Evolutionary conservation across 805 yeast species (phyloP).

Genomic region (Candida silvicultrix): DNA sequence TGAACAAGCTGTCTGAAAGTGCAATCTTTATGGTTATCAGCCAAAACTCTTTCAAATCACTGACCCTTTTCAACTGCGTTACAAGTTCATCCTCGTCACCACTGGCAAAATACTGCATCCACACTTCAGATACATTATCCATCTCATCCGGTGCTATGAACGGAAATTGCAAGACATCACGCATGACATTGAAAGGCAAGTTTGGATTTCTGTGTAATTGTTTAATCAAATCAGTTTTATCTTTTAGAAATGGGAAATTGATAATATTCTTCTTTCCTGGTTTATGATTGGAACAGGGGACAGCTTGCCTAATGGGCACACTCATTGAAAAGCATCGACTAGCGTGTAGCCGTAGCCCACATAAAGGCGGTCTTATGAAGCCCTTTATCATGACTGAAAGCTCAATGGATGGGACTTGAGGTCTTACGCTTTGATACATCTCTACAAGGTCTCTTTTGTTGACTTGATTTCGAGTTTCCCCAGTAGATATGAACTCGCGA

Average conservation of each 20-base stretch:
- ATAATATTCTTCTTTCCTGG: not conserved
- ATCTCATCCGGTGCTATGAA: not conserved
- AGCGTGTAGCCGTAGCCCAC: too few relatives aligned
- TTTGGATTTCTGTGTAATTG: conserved; percentile 8
- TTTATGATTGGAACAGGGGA: not conserved
- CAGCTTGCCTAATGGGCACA: not conserved
- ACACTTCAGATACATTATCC: conserved; percentile 9
- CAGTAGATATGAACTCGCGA: too few relatives aligned
- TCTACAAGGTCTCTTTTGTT: too few relatives aligned
- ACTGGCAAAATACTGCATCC: conserved; percentile 10
- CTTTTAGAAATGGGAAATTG: conserved; percentile 12
- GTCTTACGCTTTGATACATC: too few relatives aligned
- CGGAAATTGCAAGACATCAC: conserved; percentile 15
- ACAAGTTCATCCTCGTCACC: conserved; percentile 4
- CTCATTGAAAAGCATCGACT: not conserved
- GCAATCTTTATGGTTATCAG: conserved; percentile 9
- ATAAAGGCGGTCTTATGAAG: too few relatives aligned
- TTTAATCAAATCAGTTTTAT: conserved; percentile 7
- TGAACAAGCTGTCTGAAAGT: conserved; percentile 1
- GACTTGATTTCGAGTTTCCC: too few relatives aligned
- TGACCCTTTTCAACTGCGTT: not conserved
- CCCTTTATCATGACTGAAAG: too few relatives aligned
- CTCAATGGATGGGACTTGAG: too few relatives aligned
- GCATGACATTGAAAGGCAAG: conserved; percentile 15
- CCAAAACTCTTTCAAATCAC: conserved; percentile 8